These are phyloP conservation scores for Wakefieldia striispora DNA, from an alignment of 768 basidiomycete genomes.

Conservation along the genomic window DNA sequence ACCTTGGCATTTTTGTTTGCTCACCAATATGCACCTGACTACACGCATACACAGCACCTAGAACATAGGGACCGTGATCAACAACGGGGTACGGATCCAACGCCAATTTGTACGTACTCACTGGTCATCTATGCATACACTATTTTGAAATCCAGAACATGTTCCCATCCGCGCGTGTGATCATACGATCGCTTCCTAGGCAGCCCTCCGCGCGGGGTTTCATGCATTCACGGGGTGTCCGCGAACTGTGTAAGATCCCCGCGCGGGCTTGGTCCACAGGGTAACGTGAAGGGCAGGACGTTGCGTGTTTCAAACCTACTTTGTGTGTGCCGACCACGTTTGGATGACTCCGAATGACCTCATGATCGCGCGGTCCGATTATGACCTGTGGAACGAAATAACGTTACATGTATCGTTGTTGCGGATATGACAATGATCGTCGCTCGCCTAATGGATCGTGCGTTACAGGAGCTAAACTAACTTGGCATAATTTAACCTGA, in stretches of 20 bases:
- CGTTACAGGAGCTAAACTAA: constrained; percentile 2
- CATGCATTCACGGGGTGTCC: too few species aligned
- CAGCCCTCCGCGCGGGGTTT: too few species aligned
- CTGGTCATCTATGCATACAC: not conserved
- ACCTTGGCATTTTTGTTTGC: not conserved
- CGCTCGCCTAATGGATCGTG: constrained; percentile 18
- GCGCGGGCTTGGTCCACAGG: too few species aligned
- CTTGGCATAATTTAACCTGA: not conserved
- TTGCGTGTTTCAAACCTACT: too few species aligned
- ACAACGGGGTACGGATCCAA: not conserved
- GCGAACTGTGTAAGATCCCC: too few species aligned
- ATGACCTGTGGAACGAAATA: not conserved
- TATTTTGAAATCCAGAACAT: not conserved
- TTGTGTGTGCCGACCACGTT: too few species aligned
- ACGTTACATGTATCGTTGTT: not conserved
- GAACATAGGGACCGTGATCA: not conserved
- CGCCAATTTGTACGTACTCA: not conserved
- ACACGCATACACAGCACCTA: not conserved
- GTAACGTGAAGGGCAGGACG: too few species aligned
- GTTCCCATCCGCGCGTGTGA: not conserved
- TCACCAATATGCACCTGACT: not conserved
- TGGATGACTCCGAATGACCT: too few species aligned
- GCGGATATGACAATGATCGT: constrained; percentile 21
- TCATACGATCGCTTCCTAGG: too few species aligned
- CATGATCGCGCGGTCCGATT: too few species aligned